phyloP scores from a whole-genome alignment of 352 stramenopile genomes.

The Aphanomyces astaci region DNA sequence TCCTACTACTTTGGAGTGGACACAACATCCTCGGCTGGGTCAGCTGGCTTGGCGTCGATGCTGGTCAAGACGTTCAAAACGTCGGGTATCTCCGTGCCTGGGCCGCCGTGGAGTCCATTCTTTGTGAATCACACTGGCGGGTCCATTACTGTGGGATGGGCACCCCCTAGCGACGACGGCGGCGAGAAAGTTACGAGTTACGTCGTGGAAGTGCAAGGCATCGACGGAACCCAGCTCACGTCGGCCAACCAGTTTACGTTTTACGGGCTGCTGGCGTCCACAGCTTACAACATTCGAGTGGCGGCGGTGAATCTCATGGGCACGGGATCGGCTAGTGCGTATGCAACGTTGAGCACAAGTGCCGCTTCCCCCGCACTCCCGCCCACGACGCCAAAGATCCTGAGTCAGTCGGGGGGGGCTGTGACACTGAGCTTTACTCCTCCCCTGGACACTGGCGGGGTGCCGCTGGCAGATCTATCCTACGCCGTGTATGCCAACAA shows the following conservation, averaged over 20 bases:
- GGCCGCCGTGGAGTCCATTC: not conserved
- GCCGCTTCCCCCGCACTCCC: not conserved
- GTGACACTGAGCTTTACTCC: slow-evolving; percentile 5
- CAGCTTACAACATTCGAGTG: slow-evolving; percentile 7
- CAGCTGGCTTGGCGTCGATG: not conserved
- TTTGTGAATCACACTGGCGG: slow-evolving; percentile 7
- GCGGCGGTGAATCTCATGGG: slow-evolving; percentile 15
- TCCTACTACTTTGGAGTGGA: not conserved
- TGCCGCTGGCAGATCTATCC: not conserved
- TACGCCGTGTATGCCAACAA: slow-evolving; percentile 18
- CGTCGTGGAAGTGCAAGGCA: not conserved
- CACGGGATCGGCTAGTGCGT: not conserved
- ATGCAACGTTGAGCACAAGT: slow-evolving; percentile 2
- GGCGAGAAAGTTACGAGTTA: not conserved
- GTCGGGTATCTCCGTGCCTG: not conserved
- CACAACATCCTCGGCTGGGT: not conserved
- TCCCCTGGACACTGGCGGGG: slow-evolving; percentile 4
- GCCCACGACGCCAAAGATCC: not conserved
- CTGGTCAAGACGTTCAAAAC: not conserved
- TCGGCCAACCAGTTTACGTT: not conserved
- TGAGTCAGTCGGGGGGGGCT: not conserved
- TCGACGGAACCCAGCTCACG: not conserved
- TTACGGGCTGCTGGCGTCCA: not conserved
- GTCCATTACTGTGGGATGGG: not conserved
- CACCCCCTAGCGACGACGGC: not conserved